These are phyloP conservation scores for Kodamaea arcana DNA, from an alignment of 1,139 yeast genomes.

Conservation along the genomic window DNA sequence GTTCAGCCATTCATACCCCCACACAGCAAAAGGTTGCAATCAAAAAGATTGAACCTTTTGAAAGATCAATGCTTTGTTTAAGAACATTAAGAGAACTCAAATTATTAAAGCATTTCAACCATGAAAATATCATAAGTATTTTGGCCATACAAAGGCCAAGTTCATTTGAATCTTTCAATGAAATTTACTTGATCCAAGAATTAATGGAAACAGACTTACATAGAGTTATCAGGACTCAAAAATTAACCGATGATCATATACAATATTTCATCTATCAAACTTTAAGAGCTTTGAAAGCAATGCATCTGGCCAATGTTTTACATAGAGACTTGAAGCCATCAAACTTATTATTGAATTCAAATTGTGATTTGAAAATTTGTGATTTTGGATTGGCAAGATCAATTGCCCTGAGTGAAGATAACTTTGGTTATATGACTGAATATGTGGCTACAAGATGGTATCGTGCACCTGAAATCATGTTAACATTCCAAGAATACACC, in stretches of 20 bases:
- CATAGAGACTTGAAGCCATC: conserved; percentile 94
- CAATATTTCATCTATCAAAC: conserved; percentile 92
- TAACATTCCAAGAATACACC: conserved; percentile 87
- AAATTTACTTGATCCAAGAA: conserved; percentile 90
- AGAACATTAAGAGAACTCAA: conserved; percentile 88
- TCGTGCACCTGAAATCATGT: conserved; percentile 95
- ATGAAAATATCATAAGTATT: conserved; percentile 88
- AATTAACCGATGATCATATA: conserved; percentile 83
- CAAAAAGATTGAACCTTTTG: conserved; percentile 92
- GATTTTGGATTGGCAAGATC: conserved; percentile 90
- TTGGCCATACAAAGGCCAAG: conserved; percentile 88
- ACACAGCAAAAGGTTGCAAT: conserved; percentile 89
- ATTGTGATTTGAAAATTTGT: conserved; percentile 90
- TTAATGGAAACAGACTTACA: conserved; percentile 95
- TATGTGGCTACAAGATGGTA: conserved; percentile 98
- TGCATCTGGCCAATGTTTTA: conserved; percentile 87
- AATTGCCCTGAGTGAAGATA: conserved; percentile 47
- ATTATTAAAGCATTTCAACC: conserved; percentile 79
- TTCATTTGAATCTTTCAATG: conserved; percentile 69
- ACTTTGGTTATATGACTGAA: conserved; percentile 82
- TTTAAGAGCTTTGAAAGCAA: conserved; percentile 79
- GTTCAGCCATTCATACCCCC: conserved; percentile 87
- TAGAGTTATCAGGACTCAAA: conserved; percentile 83
- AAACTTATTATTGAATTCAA: conserved; percentile 78
- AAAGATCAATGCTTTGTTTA: conserved; percentile 84